phyloP scores from a whole-genome alignment of 345 rosid genomes.

The Dovyalis caffra region DNA sequence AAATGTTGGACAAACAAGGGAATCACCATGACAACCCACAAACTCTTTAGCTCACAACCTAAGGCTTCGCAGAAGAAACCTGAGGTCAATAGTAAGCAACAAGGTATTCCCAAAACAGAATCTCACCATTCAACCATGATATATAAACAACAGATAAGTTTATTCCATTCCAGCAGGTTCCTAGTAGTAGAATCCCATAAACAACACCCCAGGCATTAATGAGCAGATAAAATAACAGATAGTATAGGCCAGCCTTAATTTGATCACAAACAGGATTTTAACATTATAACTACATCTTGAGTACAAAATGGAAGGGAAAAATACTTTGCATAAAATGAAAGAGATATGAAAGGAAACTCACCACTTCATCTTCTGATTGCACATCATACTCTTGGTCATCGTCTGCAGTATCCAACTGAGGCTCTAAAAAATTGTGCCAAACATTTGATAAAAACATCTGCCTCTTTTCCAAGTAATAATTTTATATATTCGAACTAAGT shows the following conservation, averaged over 20 bases:
- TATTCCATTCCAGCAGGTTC: background rate
- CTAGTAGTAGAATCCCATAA: background rate
- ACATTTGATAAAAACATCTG: background rate
- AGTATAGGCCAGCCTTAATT: background rate
- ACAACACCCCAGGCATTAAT: background rate
- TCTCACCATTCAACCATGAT: background rate
- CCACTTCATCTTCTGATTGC: constrained; percentile 65
- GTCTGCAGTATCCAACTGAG: constrained; percentile 46
- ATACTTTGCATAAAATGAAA: background rate
- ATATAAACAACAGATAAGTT: background rate
- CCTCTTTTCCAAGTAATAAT: background rate
- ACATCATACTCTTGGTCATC: constrained; percentile 69
- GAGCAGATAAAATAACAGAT: background rate
- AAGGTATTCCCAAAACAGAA: background rate
- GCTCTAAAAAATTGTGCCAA: constrained; percentile 22
- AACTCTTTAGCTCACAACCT: background rate
- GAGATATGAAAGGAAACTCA: constrained; percentile 40
- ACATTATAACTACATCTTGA: background rate
- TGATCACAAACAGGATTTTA: background rate
- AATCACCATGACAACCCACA: background rate
- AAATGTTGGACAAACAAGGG: background rate
- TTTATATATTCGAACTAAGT: constrained; percentile 14
- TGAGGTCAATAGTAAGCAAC: background rate
- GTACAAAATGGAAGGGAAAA: background rate
- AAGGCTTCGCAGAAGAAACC: background rate